phyloP scores from a whole-genome alignment of 371 early-diverging fungal genomes.

The Blastocladiella emersonii region DNA sequence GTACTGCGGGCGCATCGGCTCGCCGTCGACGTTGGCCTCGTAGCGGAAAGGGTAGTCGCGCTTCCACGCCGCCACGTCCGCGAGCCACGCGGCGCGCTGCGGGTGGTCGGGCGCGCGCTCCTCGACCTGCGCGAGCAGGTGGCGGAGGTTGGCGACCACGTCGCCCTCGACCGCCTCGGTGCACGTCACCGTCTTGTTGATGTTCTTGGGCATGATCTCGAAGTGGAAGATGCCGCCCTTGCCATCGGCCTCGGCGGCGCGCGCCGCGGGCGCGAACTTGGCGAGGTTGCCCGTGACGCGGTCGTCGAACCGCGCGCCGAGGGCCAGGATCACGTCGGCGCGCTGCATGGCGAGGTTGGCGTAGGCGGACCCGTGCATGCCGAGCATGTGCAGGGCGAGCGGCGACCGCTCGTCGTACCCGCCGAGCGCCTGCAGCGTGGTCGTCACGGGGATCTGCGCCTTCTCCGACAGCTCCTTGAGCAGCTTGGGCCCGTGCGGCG shows the following conservation, averaged over 20 bases:
- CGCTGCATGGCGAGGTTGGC: slow-evolving; percentile 94
- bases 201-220: slow-evolving; percentile 97
- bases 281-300: slow-evolving; percentile 86
- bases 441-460: slow-evolving; percentile 90
- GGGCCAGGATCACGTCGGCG: slow-evolving; percentile 84
- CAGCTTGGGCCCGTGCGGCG: slow-evolving; percentile 64
- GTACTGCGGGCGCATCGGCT: slow-evolving; percentile 72
- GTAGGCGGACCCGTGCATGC: slow-evolving; percentile 95
- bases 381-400: slow-evolving; percentile 87
- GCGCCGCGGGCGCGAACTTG: slow-evolving; percentile 86
- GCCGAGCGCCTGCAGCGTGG: slow-evolving; percentile 84
- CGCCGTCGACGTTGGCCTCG: slow-evolving; percentile 18
- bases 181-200: slow-evolving; percentile 89
- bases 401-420: slow-evolving; percentile 82
- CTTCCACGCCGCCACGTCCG: slow-evolving; percentile 69
- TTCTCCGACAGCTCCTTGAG: slow-evolving; percentile 63
- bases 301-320: slow-evolving; percentile 97
- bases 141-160: slow-evolving; percentile 65
- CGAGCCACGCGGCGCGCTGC: slow-evolving; percentile 70
- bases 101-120: background rate
- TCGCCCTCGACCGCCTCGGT: slow-evolving; percentile 89
- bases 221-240: slow-evolving; percentile 95
- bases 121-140: slow-evolving; percentile 49
- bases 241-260: slow-evolving; percentile 67
- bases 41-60: slow-evolving; percentile 67